Evolutionary conservation across 2,329 filamentous ascomycete genomes (phyloP), one percentile per base, ranked within the genome.

Genomic region (Madurella mycetomatis): DNA sequence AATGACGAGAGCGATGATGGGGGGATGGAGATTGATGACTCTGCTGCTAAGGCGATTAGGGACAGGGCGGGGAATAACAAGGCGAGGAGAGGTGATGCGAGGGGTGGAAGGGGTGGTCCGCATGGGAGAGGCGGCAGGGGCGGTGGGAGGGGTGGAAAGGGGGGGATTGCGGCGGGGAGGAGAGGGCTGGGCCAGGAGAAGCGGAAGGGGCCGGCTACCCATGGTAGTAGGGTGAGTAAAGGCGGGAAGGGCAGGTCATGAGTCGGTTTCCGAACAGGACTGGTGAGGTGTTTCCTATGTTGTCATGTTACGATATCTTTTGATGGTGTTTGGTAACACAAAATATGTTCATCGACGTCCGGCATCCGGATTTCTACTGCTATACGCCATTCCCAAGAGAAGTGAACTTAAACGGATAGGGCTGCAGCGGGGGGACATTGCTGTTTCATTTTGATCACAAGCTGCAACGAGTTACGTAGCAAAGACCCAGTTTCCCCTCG

Each of bases 21-120:
- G 12, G 78, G 79, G 53, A 75, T 74, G 69, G 62, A 76, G 63
- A 60, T 76, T 67, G 68, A 65, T 47, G 61, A 63, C 41, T 39
- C 58, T 40, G 76, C 58, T 34, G 76, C 77, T 5, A 73, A 76
- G 40, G 73, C 72, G 34, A 73, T 84, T 60, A 82, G 80, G 71
- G 77, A 73, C 13, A 56, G 48, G 17, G 46, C 47, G 17, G 52
- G 49, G 25, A 50, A 59, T 17, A 56, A 55, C 32, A 54, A 51
- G 31, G 49, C 49, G 4, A 31, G 52, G 13, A 18, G 46, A 3
- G 48, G 41, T 17, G 43, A 47, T 9, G 40, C 41, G 30, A 16
- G 43, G 39, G 42, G n/a, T 1, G 47, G 49, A 9, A 47, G 58
- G 47, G 55, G 58, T 15, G 48, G 47, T 30, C 43, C 41, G 47